Percentiles rank a stretch among this genome's conserved stretches.
Conservation (phyloP, 169 alveolate genomes). For the Besnoitia besnoiti region DNA sequence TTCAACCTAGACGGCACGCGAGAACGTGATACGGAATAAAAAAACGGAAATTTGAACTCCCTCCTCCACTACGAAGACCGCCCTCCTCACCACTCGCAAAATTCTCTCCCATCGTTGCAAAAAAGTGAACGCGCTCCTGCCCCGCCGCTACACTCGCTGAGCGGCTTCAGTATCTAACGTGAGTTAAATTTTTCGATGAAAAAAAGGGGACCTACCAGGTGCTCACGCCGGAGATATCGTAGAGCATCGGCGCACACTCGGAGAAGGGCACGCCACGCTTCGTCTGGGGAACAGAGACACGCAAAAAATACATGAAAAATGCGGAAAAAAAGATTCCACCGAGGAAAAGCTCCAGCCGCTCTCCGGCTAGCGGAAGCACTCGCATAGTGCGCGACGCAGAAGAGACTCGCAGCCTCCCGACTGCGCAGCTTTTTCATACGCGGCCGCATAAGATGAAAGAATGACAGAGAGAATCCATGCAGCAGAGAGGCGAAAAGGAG, state of each 20-base stretch:
- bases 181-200: too few relatives aligned
- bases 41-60: background rate
- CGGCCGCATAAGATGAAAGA: too few relatives aligned
- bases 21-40: background rate
- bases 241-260: slow-evolving; percentile 71
- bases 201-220: slow-evolving; percentile 67
- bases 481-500: background rate
- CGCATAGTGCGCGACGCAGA: too few relatives aligned
- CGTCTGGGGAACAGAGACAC: slow-evolving; percentile 31
- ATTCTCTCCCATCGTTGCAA: background rate
- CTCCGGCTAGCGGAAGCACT: too few relatives aligned
- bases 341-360: too few relatives aligned
- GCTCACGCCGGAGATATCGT: slow-evolving; percentile 70
- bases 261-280: slow-evolving; percentile 70
- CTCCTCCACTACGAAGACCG: too few relatives aligned
- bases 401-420: too few relatives aligned
- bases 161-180: too few relatives aligned
- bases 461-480: background rate
- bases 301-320: background rate
- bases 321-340: background rate
- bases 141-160: too few relatives aligned
- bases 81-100: background rate
- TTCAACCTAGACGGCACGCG: too few relatives aligned
- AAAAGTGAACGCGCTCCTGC: background rate
- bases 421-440: too few relatives aligned